Base-by-base conservation (phyloP, 306 rosid genomes). In the Trichosanthes truncata region DNA sequence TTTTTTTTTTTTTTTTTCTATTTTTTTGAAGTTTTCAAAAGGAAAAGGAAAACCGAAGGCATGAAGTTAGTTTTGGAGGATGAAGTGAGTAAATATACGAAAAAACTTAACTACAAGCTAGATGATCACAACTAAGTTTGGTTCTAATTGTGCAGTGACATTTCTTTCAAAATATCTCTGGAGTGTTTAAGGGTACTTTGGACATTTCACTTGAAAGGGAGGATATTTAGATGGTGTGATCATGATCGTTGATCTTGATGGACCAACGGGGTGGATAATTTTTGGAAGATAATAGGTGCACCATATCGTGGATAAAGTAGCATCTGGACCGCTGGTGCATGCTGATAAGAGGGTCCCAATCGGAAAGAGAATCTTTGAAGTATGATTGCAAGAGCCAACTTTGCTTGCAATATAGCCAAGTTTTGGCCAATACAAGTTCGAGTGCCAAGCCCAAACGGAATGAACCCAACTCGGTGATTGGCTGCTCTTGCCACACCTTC, bases 401-500 rank as follows among this genome's bases (percentile, higher is more conserved):
- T 96, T 3, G 94, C 87, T 74, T 96, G 96, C 12, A 96, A 87
- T 15, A 93, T 38, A 1, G 99, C 99, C 10, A 96, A 92, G 83
- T 96, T 93, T 83, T 96, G 99, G 65, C 99, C 99, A 0, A 96
- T 96, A 78, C 99, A 96, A 5, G 89, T 91, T 65, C 99, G 98
- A 78, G 83, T 88, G 46, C 99, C 99, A 0, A 93, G 85, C 0
- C 99, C 99, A 26, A 96, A 96, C 0, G 99, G 99, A 1, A 96
- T 89, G 83, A 89, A 96, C 0, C 90, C 97, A 55, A 90, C 74
- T 0, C 94, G 98, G 76, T 91, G 99, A 59, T 87, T 96, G 8
- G 98, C 92, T 0, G 99, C 97, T 17, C 90, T 86, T 9, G 96
- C 92, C 79, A 88, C 96, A 0, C 99, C 99, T 17, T 88, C 90